These are phyloP conservation scores for Penicillium maclennaniae DNA, from an alignment of 495 filamentous ascomycete genomes.

Conservation along the genomic window DNA sequence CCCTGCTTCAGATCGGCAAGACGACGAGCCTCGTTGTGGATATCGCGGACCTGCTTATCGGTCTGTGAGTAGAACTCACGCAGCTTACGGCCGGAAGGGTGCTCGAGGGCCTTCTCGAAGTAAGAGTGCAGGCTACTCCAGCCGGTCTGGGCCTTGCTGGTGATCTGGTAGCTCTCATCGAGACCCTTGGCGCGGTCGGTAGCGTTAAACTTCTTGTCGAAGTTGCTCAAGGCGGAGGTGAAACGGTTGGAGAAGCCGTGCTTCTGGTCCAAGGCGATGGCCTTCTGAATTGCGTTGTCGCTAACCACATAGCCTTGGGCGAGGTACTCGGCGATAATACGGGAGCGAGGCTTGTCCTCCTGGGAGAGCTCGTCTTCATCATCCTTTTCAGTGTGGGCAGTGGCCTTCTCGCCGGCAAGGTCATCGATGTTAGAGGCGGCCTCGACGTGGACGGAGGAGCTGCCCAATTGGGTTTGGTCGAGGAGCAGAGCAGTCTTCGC, in stretches of 20 bases:
- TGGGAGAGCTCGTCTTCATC: constrained; percentile 69
- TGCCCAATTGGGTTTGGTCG: constrained; percentile 88
- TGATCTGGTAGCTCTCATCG: constrained; percentile 72
- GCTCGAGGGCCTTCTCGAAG: constrained; percentile 86
- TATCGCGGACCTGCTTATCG: constrained; percentile 83
- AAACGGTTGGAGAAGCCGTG: constrained; percentile 81
- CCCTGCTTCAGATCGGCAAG: constrained; percentile 81
- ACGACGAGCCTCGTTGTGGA: constrained; percentile 83
- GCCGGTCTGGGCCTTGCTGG: constrained; percentile 57
- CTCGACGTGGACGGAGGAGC: constrained; percentile 73
- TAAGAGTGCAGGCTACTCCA: constrained; percentile 70
- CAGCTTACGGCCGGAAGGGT: constrained; percentile 80
- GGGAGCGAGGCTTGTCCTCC: constrained; percentile 90
- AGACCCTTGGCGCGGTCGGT: constrained; percentile 71
- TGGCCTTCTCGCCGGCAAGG: constrained; percentile 51
- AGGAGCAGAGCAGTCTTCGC: constrained; percentile 95
- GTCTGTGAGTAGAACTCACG: constrained; percentile 78
- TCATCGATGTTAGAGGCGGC: constrained; percentile 60
- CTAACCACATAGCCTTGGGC: constrained; percentile 88
- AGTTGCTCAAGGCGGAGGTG: constrained; percentile 62
- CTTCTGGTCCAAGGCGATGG: constrained; percentile 84
- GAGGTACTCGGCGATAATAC: constrained; percentile 93
- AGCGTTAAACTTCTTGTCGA: constrained; percentile 80
- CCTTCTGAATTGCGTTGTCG: constrained; percentile 77
- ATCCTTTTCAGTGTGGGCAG: constrained; percentile 48